phyloP scores from a whole-genome alignment of 192 early-diverging fungal species.

The Spinellus fusiger region DNA sequence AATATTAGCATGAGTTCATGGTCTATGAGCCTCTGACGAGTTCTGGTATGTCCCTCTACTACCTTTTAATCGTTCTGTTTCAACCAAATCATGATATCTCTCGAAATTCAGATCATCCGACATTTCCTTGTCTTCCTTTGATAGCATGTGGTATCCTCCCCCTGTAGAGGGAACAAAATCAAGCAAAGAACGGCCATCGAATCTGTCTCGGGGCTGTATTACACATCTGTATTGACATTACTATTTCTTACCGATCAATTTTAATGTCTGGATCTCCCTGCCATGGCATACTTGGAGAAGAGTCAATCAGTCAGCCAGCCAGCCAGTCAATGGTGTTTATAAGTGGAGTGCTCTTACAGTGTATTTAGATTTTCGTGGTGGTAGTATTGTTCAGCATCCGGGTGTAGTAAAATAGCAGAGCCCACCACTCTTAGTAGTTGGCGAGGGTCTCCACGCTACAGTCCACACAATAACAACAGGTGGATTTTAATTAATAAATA shows the following conservation, averaged over 20 bases:
- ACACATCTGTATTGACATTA: neutral
- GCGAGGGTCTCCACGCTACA: conserved; percentile 40
- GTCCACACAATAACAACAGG: too few relatives aligned
- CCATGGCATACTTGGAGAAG: conserved; percentile 36
- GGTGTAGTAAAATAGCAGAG: conserved; percentile 34
- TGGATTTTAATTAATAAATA: neutral
- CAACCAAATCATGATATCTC: conserved; percentile 45
- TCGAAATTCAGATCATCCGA: conserved; percentile 49
- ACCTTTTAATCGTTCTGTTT: conserved; percentile 39
- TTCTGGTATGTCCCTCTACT: neutral
- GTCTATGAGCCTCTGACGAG: neutral
- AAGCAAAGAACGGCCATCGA: conserved; percentile 46
- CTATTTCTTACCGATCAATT: conserved; percentile 36
- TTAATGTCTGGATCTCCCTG: conserved; percentile 40
- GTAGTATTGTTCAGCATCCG: conserved; percentile 47
- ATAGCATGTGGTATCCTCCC: neutral
- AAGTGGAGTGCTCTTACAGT: conserved; percentile 25
- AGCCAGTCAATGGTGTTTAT: too few relatives aligned
- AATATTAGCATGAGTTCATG: too few relatives aligned
- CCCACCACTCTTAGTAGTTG: conserved; percentile 33
- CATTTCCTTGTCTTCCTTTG: conserved; percentile 35
- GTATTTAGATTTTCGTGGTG: conserved; percentile 49
- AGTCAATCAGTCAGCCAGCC: neutral
- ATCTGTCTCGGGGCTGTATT: conserved; percentile 14
- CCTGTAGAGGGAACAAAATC: conserved; percentile 34